phyloP scores from a whole-genome alignment of 768 basidiomycete species.

The Phlebiopsis flavidoalba region DNA sequence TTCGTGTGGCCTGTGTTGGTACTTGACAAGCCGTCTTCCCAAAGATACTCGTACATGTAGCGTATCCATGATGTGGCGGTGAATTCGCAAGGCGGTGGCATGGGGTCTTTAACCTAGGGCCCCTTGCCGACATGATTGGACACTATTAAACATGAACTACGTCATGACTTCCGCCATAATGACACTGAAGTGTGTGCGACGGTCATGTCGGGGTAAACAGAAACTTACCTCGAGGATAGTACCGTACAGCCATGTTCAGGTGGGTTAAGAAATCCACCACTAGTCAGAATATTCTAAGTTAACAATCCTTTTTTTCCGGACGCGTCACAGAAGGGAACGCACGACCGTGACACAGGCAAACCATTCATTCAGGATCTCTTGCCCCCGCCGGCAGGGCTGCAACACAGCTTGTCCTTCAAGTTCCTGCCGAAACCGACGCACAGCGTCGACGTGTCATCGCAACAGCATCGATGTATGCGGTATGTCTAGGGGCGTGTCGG shows the following conservation, averaged over 20 bases:
- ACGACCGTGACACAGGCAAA: conserved; percentile 99
- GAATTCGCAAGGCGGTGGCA: not conserved
- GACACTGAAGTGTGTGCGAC: conserved; percentile 34
- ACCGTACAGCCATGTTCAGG: conserved; percentile 97
- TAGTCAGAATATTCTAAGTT: conserved; percentile 27
- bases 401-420: conserved; percentile 87
- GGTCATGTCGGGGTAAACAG: conserved; percentile 90
- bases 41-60: conserved; percentile 85
- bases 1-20: conserved; percentile 91
- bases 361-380: conserved; percentile 98
- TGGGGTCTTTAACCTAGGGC: conserved; percentile 69
- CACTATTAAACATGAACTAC: conserved; percentile 46
- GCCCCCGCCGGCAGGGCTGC: conserved; percentile 89
- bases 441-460: not conserved
- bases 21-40: conserved; percentile 89
- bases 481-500: not conserved
- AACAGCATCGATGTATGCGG: not conserved
- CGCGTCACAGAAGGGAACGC: conserved; percentile 8
- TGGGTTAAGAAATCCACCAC: conserved; percentile 99
- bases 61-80: not conserved
- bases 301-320: not conserved
- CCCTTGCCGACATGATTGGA: conserved; percentile 96
- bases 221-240: conserved; percentile 99
- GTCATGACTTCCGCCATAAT: not conserved
- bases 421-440: conserved; percentile 89